Evolutionary conservation across 2,329 filamentous ascomycete genomes (phyloP).

Genomic region (Colletotrichum musicola): DNA sequence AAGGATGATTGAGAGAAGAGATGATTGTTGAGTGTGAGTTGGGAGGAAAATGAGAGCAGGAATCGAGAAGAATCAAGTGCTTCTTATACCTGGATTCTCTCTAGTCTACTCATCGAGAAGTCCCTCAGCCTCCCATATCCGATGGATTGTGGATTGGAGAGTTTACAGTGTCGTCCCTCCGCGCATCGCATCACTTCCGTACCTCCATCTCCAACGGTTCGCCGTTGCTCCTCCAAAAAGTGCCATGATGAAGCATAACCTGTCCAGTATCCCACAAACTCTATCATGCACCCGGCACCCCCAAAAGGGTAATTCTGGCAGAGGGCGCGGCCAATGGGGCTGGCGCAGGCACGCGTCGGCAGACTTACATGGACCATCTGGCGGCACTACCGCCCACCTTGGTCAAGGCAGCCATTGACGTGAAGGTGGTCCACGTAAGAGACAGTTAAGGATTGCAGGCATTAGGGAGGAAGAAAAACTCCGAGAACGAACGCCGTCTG

Average conservation of each 20-base stretch:
- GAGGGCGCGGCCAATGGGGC: neutral
- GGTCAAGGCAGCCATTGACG: neutral
- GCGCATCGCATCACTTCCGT: slow-evolving; percentile 11
- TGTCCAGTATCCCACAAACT: slow-evolving; percentile 2
- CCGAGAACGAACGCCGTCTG: slow-evolving; percentile 8
- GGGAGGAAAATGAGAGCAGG: neutral
- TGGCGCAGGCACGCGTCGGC: neutral
- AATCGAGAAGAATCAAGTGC: neutral
- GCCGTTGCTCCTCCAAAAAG: slow-evolving; percentile 1
- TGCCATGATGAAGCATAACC: slow-evolving; percentile 12
- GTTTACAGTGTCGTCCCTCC: neutral
- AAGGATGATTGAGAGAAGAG: neutral
- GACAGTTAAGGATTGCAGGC: neutral
- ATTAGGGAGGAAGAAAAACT: neutral
- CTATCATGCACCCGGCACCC: slow-evolving; percentile 26
- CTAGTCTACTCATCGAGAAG: neutral
- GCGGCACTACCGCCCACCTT: slow-evolving; percentile 18
- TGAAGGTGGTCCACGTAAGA: neutral
- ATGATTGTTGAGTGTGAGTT: slow-evolving; percentile 15
- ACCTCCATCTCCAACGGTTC: slow-evolving; percentile 22
- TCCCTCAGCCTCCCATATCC: neutral
- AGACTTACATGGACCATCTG: slow-evolving; percentile 5
- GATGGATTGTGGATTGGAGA: neutral
- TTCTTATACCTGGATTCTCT: slow-evolving; percentile 5
- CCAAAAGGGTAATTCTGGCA: neutral